Conservation (phyloP, 2,329 filamentous ascomycete species). For the Albifimbria verrucaria region DNA sequence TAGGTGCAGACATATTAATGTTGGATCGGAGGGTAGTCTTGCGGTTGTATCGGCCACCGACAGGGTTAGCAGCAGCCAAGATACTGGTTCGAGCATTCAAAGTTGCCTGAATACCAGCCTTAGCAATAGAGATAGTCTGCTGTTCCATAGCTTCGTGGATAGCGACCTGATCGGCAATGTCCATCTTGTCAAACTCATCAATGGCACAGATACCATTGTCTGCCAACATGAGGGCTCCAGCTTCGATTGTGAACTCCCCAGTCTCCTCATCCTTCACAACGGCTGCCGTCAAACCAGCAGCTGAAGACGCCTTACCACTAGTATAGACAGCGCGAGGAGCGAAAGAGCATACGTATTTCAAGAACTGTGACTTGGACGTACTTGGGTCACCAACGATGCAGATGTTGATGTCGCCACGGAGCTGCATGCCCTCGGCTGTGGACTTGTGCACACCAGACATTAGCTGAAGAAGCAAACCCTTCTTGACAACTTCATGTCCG, state of each 20-base stretch:
- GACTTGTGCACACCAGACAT: constrained; percentile 94
- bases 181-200: constrained; percentile 99
- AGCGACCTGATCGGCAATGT: constrained; percentile 92
- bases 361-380: constrained; percentile 95
- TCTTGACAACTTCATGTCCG: constrained; percentile 96
- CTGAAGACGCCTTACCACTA: constrained; percentile 94
- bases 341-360: constrained; percentile 97
- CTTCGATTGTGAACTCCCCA: constrained; percentile 97
- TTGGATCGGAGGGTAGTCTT: constrained; percentile 91
- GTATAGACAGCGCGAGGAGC: constrained; percentile 97
- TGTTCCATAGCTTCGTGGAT: constrained; percentile 99
- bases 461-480: constrained; percentile 87
- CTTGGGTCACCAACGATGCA: constrained; percentile 97
- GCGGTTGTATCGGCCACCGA: constrained; percentile 94
- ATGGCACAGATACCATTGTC: constrained; percentile 97
- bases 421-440: constrained; percentile 89
- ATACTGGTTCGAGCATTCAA: constrained; percentile 95
- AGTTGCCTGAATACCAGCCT: constrained; percentile 96
- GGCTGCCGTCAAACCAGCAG: constrained; percentile 93
- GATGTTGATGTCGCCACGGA: constrained; percentile 97
- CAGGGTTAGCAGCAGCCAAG: constrained; percentile 91
- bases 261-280: constrained; percentile 98
- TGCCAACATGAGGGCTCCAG: constrained; percentile 94
- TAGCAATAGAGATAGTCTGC: constrained; percentile 98
- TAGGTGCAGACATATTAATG: constrained; percentile 97